Evolutionary conservation across 352 stramenopile species (phyloP), one percentile per base, ranked within the genome.

Genomic region (Pythium rhizo-oryzae): DNA sequence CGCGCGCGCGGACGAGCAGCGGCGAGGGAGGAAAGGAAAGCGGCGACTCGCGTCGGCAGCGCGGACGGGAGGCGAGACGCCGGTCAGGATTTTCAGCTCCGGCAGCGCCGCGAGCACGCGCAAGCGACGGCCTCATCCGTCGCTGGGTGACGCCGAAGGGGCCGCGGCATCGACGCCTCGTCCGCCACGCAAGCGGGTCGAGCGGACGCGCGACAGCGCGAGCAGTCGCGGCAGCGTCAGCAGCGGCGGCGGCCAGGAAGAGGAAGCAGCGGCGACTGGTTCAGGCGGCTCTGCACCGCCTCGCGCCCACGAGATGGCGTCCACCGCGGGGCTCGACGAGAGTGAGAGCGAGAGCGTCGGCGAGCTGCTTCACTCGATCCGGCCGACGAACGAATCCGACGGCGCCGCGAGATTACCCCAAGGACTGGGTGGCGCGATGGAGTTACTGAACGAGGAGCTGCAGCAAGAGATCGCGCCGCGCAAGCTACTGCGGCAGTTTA

Each of bases 401-500:
- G 52, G 19, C 30, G 8, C 18, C 1, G 49, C 28, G 50, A 23
- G 2, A 28, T 39, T 41, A 13, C 25, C 47, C 4, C 59, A 39
- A 0, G 54, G 46, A 33, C 53, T 73, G 23, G 54, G 65, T 7
- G 67, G 57, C 11, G 69, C 70, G 2, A 77, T 86, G 57, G 76
- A 89, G 61, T 65, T 81, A 44, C 69, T 93, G 5, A 82, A 80
- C 63, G 85, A 90, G 58, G 85, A 91, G 60, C 72, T 93, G 24
- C 72, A 76, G 37, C 75, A 90, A 19, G 85, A 93, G 67, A 89
- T 93, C 51, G 75, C 77, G 28, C 83, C 87, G 9, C 79, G 86
- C 49, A 84, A 85, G 21, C 63, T 94, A 21, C 69, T 90, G 66
- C 81, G 87, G 3, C 87, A 94, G 65, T 92, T 89, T 64, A 95